Evolutionary conservation across 2,329 filamentous ascomycete species (phyloP).

Genomic region (Eurotiales sp.): DNA sequence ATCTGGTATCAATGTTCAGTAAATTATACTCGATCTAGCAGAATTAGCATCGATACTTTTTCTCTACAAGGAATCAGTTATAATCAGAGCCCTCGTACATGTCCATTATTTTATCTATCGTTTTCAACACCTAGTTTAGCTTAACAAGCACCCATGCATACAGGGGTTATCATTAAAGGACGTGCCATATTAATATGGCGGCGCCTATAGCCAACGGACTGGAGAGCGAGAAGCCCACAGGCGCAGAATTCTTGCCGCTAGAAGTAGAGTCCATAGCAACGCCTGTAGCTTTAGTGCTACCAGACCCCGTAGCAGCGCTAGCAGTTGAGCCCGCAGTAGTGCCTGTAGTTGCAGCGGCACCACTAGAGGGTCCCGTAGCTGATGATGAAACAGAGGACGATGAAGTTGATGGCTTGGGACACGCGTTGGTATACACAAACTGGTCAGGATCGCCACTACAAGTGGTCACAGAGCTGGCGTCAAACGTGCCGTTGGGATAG

Average conservation of each 20-base stretch:
- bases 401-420: slow-evolving; percentile 25
- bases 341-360: slow-evolving; percentile 14
- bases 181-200: slow-evolving; percentile 19
- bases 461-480: slow-evolving; percentile 18
- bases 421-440: slow-evolving; percentile 29
- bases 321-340: slow-evolving; percentile 8
- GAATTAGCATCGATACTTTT: too few species aligned
- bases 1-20: too few species aligned
- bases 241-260: slow-evolving; percentile 19
- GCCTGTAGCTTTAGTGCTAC: too few species aligned
- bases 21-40: too few species aligned
- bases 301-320: slow-evolving; percentile 4
- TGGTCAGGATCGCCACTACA: slow-evolving; percentile 25
- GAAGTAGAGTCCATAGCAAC: slow-evolving; percentile 3
- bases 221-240: slow-evolving; percentile 17
- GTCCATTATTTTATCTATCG: too few species aligned
- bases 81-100: too few species aligned
- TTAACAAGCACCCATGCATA: too few species aligned
- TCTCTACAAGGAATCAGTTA: too few species aligned
- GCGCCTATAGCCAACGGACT: slow-evolving; percentile 19
- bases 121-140: too few species aligned
- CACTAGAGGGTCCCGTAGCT: slow-evolving; percentile 13
- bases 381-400: slow-evolving; percentile 16
- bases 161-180: slow-evolving; percentile 12
- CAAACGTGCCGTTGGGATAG: slow-evolving; percentile 26